Conservation (phyloP, 768 basidiomycete genomes). For the Naganishia randhawae region DNA sequence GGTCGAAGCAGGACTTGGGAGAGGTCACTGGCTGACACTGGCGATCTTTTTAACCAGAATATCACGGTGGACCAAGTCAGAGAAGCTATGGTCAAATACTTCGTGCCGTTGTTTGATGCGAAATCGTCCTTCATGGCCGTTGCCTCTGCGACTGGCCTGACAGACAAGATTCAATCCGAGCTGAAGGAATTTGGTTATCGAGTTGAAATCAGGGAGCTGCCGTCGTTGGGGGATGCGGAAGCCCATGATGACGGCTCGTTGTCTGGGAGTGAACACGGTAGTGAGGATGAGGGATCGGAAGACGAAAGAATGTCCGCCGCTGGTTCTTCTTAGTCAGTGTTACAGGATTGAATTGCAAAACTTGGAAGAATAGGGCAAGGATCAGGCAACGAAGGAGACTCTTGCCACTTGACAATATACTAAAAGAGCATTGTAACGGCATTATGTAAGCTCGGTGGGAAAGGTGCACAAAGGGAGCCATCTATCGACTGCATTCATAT, state of each 20-base stretch:
- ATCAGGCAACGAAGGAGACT: too few relatives aligned
- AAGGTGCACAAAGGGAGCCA: neutral
- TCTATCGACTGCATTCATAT: neutral
- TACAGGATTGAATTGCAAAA: too few relatives aligned
- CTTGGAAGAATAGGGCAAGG: too few relatives aligned
- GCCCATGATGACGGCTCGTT: neutral
- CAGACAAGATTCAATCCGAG: conserved; percentile 64
- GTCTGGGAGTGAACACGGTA: conserved; percentile 20
- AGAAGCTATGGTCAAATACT: conserved; percentile 63
- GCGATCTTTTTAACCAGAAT: conserved; percentile 50
- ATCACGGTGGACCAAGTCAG: conserved; percentile 77
- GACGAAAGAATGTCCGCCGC: conserved; percentile 16
- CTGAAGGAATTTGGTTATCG: conserved; percentile 69
- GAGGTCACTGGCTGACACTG: neutral
- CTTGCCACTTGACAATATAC: neutral
- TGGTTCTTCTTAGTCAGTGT: neutral
- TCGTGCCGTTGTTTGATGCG: conserved; percentile 79
- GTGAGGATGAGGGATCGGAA: conserved; percentile 11
- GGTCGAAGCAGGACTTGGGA: neutral
- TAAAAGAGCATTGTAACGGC: neutral
- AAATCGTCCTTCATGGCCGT: conserved; percentile 72
- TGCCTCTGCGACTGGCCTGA: conserved; percentile 77
- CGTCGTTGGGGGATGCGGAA: conserved; percentile 55
- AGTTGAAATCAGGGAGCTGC: conserved; percentile 66
- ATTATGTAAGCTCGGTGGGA: neutral